A percentile compares a stretch with the other conserved stretches of the same genome.
Evolutionary conservation across 768 basidiomycete species (phyloP).

Genomic region (Mycena chlorophos): DNA sequence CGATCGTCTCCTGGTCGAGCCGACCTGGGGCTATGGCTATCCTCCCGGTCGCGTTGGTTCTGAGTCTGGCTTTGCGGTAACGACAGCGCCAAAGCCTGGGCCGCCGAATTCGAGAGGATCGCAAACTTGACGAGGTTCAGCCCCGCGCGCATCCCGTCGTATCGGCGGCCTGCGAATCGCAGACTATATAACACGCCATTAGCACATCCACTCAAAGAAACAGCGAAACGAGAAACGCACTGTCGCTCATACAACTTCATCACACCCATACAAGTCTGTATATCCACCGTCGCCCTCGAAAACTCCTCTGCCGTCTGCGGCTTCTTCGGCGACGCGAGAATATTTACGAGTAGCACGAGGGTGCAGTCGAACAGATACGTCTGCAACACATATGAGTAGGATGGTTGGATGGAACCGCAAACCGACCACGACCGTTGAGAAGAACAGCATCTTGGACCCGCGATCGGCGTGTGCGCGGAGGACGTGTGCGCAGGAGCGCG

Average conservation of each 20-base stretch:
- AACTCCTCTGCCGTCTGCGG: not conserved
- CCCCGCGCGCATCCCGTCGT: not conserved
- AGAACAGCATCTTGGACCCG: not conserved
- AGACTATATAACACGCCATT: not conserved
- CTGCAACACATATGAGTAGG: not conserved
- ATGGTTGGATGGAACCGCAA: not conserved
- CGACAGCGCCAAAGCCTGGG: too few species aligned
- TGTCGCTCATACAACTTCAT: not conserved
- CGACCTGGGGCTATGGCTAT: too few species aligned
- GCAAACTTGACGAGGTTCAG: not conserved
- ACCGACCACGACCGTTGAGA: not conserved
- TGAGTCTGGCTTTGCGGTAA: too few species aligned
- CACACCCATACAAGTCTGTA: not conserved
- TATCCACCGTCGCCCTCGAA: not conserved
- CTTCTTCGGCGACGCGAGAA: not conserved
- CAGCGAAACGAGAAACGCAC: not conserved
- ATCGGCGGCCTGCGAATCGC: not conserved
- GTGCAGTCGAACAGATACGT: constrained; percentile 1
- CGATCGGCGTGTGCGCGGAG: not conserved
- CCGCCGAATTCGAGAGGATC: not conserved
- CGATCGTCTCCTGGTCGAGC: too few species aligned
- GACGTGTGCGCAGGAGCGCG: constrained; percentile 2
- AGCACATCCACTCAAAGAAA: not conserved
- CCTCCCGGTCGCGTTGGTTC: too few species aligned
- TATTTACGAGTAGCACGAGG: constrained; percentile 5